Evolutionary conservation across 192 early-diverging fungal species (phyloP), one percentile per base, ranked within the genome.

Genomic region (Haplosporangium gracile): DNA sequence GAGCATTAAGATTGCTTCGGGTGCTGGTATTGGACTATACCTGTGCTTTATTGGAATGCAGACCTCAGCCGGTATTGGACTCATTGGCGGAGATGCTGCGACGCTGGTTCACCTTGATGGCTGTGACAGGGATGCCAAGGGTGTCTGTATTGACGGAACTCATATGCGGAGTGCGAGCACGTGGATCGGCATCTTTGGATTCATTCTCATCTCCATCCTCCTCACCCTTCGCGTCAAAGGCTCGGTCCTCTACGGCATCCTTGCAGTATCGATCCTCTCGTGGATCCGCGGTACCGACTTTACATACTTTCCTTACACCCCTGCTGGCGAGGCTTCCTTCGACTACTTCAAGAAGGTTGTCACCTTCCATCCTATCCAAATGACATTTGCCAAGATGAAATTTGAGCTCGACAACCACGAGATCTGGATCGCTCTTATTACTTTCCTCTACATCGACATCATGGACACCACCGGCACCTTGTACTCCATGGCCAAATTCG

Each of bases 401-500:
- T 97, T 95, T 82, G 88, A 94, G 63, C 70, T 93, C 24, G 70
- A 85, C 0, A 86, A 82, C 68, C 89, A 89, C 40, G 91, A 94
- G 42, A 79, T 96, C 49, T 96, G 95, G 94, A 89, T 95, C 40
- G 95, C 96, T 10, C 89, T 97, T 47, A 90, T 97, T 40, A 97
- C 94, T 3, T 95, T 97, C 82, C 87, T 96, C 32, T 96, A 96
- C 74, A 93, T 97, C 76, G 96, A 97, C 78, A 94, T 97, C 57
- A 85, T 97, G 74, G 96, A 97, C 82, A 94, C 94, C 40, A 97
- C 95, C 1, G 95, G 95, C 22, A 95, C 95, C 29, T 85, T 97
- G 90, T 96, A 94, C 76, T 95, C 95, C 20, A 95, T 96, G 94
- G 94, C 95, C 38, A 91, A 91, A 70, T 96, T 94, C 82, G 95